These are phyloP conservation scores for Leccinum pachyderme DNA, from an alignment of 1,284 basidiomycete genomes.

Conservation along the genomic window DNA sequence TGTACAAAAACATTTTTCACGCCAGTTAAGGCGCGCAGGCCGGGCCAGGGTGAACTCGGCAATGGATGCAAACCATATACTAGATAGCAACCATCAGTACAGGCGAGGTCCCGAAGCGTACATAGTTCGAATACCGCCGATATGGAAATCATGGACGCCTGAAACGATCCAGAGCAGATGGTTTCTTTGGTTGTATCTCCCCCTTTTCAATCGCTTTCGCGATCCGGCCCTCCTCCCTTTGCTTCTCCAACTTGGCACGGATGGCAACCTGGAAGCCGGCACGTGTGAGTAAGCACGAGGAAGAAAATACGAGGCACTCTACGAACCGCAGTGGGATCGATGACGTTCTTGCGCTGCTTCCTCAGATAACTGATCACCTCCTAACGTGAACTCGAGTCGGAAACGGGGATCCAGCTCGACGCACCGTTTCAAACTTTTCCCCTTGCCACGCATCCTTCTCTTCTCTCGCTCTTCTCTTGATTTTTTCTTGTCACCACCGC, in stretches of 20 bases:
- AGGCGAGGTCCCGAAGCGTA: background rate
- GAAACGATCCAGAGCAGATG: slow-evolving; percentile 71
- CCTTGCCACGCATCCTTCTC: slow-evolving; percentile 81
- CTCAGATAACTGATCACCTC: slow-evolving; percentile 56
- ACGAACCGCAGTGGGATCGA: slow-evolving; percentile 82
- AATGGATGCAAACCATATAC: background rate
- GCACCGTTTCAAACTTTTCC: slow-evolving; percentile 79
- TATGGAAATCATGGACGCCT: slow-evolving; percentile 27
- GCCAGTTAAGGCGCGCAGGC: background rate
- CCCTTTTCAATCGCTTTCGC: slow-evolving; percentile 44
- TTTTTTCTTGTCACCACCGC: slow-evolving; percentile 34
- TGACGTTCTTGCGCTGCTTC: slow-evolving; percentile 91
- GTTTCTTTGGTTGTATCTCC: slow-evolving; percentile 41
- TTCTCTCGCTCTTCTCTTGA: slow-evolving; percentile 62
- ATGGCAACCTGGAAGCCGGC: slow-evolving; percentile 53
- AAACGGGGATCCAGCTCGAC: slow-evolving; percentile 4
- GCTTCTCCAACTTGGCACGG: slow-evolving; percentile 65
- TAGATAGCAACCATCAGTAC: background rate
- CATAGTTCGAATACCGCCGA: background rate
- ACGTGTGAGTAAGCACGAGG: background rate
- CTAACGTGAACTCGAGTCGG: background rate
- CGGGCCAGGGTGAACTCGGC: too few species aligned
- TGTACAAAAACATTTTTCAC: background rate
- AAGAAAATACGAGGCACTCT: background rate
- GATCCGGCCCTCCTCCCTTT: slow-evolving; percentile 51